phyloP scores from a whole-genome alignment of 805 yeast genomes.

The Yarrowia porcina region DNA sequence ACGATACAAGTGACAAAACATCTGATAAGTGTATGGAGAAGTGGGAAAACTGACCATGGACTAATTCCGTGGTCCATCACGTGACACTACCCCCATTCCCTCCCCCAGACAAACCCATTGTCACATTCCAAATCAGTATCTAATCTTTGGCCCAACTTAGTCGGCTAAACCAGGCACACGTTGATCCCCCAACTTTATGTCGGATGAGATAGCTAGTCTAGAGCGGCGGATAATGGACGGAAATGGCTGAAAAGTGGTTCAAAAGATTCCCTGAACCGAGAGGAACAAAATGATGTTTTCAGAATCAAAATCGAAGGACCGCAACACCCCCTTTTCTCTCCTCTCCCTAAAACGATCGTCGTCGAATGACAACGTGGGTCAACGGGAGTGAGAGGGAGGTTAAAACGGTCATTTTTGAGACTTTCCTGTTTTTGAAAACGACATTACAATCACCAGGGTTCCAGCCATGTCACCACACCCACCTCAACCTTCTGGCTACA shows the following conservation, averaged over 20 bases:
- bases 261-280: no score
- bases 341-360: not conserved
- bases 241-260: not conserved
- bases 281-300: not conserved
- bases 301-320: no score
- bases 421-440: no score
- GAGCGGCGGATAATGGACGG: not conserved
- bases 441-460: no score
- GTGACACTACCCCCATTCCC: not conserved
- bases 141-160: conserved; percentile 6
- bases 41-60: no score
- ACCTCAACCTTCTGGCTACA: no score
- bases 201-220: not conserved
- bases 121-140: conserved; percentile 13
- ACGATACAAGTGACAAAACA: not conserved
- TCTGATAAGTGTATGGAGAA: no score
- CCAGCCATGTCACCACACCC: no score
- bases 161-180: conserved; percentile 12
- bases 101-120: not conserved
- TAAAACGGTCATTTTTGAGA: no score
- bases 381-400: no score
- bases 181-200: conserved; percentile 7
- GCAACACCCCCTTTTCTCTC: not conserved
- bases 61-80: no score
- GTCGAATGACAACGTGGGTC: conserved; percentile 7